phyloP scores from a whole-genome alignment of 2,329 filamentous ascomycete species.

The Cercospora nicotianae region DNA sequence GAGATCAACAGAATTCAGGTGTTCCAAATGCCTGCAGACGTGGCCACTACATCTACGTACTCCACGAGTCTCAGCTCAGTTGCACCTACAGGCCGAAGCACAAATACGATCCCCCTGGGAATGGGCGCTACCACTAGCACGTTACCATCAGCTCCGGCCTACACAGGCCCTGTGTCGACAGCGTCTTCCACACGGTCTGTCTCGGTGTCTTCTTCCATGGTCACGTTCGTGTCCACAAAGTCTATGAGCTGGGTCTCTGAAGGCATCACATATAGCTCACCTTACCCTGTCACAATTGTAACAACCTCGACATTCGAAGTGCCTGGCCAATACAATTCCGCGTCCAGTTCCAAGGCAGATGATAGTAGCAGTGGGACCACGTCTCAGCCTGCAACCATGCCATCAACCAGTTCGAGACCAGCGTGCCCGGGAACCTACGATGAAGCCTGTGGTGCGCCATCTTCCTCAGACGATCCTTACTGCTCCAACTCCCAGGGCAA shows the following conservation, averaged over 20 bases:
- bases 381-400: background rate
- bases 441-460: conserved; percentile 5
- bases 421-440: conserved; percentile 10
- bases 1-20: conserved; percentile 44
- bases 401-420: background rate
- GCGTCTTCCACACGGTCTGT: background rate
- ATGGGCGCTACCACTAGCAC: conserved; percentile 32
- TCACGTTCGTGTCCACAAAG: conserved; percentile 7
- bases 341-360: background rate
- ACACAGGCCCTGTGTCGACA: conserved; percentile 32
- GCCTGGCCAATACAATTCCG: background rate
- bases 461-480: background rate
- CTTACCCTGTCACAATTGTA: conserved; percentile 3
- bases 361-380: background rate
- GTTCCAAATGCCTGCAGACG: conserved; percentile 38
- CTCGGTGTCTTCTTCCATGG: background rate
- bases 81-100: conserved; percentile 19
- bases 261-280: conserved; percentile 9
- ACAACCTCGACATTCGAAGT: background rate
- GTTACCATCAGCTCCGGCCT: conserved; percentile 23
- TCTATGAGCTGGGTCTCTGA: conserved; percentile 4
- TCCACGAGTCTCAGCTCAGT: conserved; percentile 32
- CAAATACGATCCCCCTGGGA: conserved; percentile 30
- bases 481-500: conserved; percentile 11
- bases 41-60: conserved; percentile 30